A percentile compares a stretch with the other conserved stretches of the same genome.
phyloP scores from a whole-genome alignment of 2,329 filamentous ascomycete species.

The Stagonosporopsis cucurbitacearum region DNA sequence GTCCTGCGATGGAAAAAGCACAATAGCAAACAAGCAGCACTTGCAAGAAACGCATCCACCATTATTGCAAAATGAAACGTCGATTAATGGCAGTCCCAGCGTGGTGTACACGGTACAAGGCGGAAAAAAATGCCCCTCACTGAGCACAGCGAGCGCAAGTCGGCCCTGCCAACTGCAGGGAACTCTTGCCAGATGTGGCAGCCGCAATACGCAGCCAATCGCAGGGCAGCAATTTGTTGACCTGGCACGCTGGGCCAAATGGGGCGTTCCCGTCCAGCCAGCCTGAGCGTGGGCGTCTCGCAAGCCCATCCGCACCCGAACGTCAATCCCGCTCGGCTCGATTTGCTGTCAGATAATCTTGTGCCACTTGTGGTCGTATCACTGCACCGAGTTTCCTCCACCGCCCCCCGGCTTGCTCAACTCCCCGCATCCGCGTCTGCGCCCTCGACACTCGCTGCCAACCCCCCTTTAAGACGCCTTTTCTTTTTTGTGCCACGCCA shows the following conservation, averaged over 20 bases:
- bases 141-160: neutral
- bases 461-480: conserved; percentile 4
- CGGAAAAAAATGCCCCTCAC: conserved; percentile 1
- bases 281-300: too few relatives aligned
- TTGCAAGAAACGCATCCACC: neutral
- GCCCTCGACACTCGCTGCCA: neutral
- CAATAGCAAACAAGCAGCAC: neutral
- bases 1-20: too few relatives aligned
- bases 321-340: conserved; percentile 21
- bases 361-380: neutral
- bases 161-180: conserved; percentile 5
- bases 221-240: conserved; percentile 22
- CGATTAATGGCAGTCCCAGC: too few relatives aligned
- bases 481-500: neutral
- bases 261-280: too few relatives aligned
- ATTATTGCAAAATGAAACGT: too few relatives aligned
- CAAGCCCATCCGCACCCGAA: conserved; percentile 9
- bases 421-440: conserved; percentile 4
- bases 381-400: conserved; percentile 22
- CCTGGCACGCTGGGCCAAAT: neutral
- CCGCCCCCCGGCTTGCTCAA: neutral
- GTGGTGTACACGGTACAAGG: neutral
- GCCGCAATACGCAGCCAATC: conserved; percentile 20
- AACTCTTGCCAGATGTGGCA: conserved; percentile 23
- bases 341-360: conserved; percentile 14